These are phyloP conservation scores for Stagonosporopsis vannaccii DNA, from an alignment of 2,329 filamentous ascomycete species.

Conservation along the genomic window DNA sequence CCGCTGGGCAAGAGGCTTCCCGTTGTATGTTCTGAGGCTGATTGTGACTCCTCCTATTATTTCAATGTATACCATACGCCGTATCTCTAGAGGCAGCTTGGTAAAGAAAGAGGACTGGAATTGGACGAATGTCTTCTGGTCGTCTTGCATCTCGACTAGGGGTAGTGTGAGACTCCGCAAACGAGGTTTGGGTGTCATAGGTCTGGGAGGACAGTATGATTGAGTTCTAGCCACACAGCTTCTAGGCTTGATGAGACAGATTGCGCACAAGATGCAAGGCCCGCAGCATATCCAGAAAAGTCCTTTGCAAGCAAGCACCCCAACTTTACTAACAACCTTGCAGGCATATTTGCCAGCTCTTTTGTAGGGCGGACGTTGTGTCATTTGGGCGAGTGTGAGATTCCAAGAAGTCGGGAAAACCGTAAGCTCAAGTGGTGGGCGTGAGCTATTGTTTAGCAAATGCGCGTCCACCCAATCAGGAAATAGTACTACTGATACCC, in stretches of 20 bases:
- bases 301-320: constrained; percentile 24
- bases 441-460: background rate
- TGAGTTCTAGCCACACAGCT: background rate
- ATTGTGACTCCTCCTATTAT: constrained; percentile 22
- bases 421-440: background rate
- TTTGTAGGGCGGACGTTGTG: constrained; percentile 13
- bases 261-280: constrained; percentile 26
- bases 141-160: constrained; percentile 9
- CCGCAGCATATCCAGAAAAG: constrained; percentile 25
- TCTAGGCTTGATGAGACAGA: constrained; percentile 15
- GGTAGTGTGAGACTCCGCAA: constrained; percentile 24
- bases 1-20: constrained; percentile 17
- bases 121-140: constrained; percentile 24
- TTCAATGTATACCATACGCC: constrained; percentile 28
- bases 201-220: background rate
- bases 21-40: constrained; percentile 17
- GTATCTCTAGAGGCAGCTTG: constrained; percentile 32
- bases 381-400: constrained; percentile 4
- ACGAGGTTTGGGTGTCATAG: constrained; percentile 26
- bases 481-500: background rate
- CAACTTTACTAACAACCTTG: constrained; percentile 13
- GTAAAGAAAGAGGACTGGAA: constrained; percentile 26
- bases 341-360: constrained; percentile 17
- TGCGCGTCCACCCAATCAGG: constrained; percentile 3
- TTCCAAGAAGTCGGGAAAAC: background rate